A percentile compares a stretch with the other conserved stretches of the same genome.
Conservation (phyloP, 2,329 filamentous ascomycete genomes). For the Colletotrichum sp. region DNA sequence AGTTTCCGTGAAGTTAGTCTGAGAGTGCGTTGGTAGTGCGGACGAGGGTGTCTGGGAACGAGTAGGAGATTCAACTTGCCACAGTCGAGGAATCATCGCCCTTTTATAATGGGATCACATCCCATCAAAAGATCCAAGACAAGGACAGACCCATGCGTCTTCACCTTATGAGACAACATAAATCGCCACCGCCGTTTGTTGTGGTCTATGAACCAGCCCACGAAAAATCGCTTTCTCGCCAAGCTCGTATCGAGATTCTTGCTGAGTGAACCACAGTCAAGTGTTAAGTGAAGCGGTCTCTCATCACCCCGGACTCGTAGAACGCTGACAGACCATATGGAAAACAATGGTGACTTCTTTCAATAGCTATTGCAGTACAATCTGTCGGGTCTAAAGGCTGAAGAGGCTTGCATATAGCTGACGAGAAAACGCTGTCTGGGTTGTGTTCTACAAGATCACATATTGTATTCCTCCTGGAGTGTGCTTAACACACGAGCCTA, state of each 20-base stretch:
- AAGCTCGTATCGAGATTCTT: neutral
- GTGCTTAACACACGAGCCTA: neutral
- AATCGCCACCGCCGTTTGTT: neutral
- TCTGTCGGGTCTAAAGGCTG: neutral
- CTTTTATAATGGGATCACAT: neutral
- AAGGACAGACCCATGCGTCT: too few relatives aligned
- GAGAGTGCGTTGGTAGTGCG: neutral
- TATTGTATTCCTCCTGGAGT: neutral
- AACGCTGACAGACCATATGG: neutral
- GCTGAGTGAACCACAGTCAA: neutral
- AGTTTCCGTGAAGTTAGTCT: neutral
- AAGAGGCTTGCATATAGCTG: neutral
- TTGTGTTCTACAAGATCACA: neutral
- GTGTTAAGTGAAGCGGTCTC: neutral
- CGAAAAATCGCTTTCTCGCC: neutral
- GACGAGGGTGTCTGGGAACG: neutral
- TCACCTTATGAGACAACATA: neutral
- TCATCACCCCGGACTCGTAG: neutral
- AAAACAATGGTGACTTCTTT: neutral
- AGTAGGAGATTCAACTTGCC: neutral
- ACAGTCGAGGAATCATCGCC: neutral
- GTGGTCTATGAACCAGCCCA: neutral
- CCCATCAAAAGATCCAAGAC: neutral
- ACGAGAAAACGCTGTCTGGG: neutral
- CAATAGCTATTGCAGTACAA: neutral